These are phyloP conservation scores for Daedaleopsis sinensis DNA, from an alignment of 768 basidiomycete species.

Conservation along the genomic window DNA sequence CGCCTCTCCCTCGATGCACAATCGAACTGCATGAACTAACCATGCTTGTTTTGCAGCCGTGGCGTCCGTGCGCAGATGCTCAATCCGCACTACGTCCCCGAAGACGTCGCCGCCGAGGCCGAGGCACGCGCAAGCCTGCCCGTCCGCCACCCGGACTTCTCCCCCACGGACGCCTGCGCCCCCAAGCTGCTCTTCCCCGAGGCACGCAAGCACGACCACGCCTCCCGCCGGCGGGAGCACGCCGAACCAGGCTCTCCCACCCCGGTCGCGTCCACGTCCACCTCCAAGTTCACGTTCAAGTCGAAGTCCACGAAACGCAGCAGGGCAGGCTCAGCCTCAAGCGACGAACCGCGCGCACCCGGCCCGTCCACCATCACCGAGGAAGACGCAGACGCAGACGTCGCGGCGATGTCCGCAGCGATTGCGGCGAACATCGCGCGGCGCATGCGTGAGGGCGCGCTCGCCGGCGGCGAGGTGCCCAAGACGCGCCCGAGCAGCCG, in stretches of 20 bases:
- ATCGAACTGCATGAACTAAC: conserved; percentile 1
- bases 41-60: conserved; percentile 47
- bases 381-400: conserved; percentile 27
- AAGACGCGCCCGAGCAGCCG: conserved; percentile 23
- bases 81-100: conserved; percentile 61
- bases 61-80: conserved; percentile 63
- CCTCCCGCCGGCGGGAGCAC: conserved; percentile 18
- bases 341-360: conserved; percentile 10
- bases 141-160: conserved; percentile 65
- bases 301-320: too few species aligned
- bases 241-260: conserved; percentile 9
- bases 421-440: conserved; percentile 18
- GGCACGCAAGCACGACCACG: conserved; percentile 30
- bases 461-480: conserved; percentile 14
- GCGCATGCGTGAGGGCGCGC: conserved; percentile 17
- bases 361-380: not conserved
- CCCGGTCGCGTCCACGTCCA: not conserved
- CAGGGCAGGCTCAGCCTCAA: conserved; percentile 5
- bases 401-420: conserved; percentile 16
- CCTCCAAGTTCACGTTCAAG: too few species aligned
- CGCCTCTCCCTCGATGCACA: not conserved
- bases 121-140: conserved; percentile 57
- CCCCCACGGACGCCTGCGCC: conserved; percentile 54
- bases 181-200: conserved; percentile 61
- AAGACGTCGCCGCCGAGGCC: conserved; percentile 32